A percentile compares a stretch with the other conserved stretches of the same genome.
These are phyloP conservation scores for Aureobasidium sp. DNA, from an alignment of 2,329 filamentous ascomycete genomes.

Conservation along the genomic window DNA sequence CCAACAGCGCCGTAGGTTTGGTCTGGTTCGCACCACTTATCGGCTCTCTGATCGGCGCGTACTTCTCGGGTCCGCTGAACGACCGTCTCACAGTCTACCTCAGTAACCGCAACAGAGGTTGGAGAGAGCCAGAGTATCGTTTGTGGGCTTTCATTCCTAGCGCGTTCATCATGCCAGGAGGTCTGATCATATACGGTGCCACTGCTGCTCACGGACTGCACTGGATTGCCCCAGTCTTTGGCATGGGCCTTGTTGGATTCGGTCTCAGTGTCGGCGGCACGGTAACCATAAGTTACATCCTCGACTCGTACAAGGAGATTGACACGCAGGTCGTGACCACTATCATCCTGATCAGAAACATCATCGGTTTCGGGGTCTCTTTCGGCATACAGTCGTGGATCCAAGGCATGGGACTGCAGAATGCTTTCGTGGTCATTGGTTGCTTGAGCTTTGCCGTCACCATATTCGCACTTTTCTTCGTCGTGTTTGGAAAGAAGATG, in stretches of 20 bases:
- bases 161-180: conserved; percentile 19
- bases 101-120: conserved; percentile 21
- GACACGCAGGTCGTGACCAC: conserved; percentile 19
- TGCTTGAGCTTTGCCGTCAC: conserved; percentile 16
- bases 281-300: conserved; percentile 19
- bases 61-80: conserved; percentile 17
- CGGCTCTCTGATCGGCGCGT: conserved; percentile 19
- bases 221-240: conserved; percentile 21
- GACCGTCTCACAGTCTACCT: conserved; percentile 20
- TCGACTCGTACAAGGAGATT: conserved; percentile 21
- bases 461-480: conserved; percentile 14
- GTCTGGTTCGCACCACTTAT: conserved; percentile 15
- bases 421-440: conserved; percentile 17
- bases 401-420: conserved; percentile 15
- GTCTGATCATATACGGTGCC: conserved; percentile 20
- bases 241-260: conserved; percentile 19
- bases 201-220: conserved; percentile 18
- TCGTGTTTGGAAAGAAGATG: conserved; percentile 16
- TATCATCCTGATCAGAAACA: conserved; percentile 20
- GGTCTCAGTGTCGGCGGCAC: conserved; percentile 18
- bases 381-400: conserved; percentile 17
- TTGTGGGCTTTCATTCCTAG: conserved; percentile 19
- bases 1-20: conserved; percentile 13
- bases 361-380: conserved; percentile 17
- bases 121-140: conserved; percentile 23